phyloP scores from a whole-genome alignment of 495 filamentous ascomycete species.

The Cercophora newfieldiana region DNA sequence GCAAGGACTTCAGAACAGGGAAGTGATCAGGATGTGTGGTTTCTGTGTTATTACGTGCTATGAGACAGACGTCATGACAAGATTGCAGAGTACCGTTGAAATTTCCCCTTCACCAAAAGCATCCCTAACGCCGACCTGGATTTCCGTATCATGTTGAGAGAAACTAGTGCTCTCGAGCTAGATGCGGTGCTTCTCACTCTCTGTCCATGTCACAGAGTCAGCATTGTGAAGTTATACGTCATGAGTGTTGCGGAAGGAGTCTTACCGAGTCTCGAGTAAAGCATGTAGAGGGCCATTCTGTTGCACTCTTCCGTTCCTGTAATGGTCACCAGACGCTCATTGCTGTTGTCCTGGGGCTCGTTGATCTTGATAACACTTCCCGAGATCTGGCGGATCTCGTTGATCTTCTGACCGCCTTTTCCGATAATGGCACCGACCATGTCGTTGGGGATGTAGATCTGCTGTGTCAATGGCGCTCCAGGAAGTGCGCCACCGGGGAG shows the following conservation, averaged over 20 bases:
- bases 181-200: constrained; percentile 77
- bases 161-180: too few species aligned
- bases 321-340: constrained; percentile 94
- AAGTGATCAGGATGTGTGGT: neutral
- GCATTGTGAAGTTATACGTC: constrained; percentile 16
- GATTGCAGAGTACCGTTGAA: neutral
- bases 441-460: constrained; percentile 98
- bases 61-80: neutral
- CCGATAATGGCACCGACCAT: constrained; percentile 99
- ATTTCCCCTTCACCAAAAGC: neutral
- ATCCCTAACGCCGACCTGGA: neutral
- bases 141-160: neutral
- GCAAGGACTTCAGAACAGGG: neutral
- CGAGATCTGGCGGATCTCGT: constrained; percentile 94
- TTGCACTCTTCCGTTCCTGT: constrained; percentile 98
- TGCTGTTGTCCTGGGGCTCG: constrained; percentile 97
- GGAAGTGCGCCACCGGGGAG: constrained; percentile 70
- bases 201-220: constrained; percentile 43
- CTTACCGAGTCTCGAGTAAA: constrained; percentile 95
- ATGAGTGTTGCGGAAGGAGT: constrained; percentile 28
- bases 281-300: constrained; percentile 98
- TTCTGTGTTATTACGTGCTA: neutral
- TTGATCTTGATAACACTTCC: constrained; percentile 99
- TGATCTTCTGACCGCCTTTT: constrained; percentile 98
- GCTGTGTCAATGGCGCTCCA: constrained; percentile 89